phyloP scores from a whole-genome alignment of 208 protist species.

The Trypanosoma mega region DNA sequence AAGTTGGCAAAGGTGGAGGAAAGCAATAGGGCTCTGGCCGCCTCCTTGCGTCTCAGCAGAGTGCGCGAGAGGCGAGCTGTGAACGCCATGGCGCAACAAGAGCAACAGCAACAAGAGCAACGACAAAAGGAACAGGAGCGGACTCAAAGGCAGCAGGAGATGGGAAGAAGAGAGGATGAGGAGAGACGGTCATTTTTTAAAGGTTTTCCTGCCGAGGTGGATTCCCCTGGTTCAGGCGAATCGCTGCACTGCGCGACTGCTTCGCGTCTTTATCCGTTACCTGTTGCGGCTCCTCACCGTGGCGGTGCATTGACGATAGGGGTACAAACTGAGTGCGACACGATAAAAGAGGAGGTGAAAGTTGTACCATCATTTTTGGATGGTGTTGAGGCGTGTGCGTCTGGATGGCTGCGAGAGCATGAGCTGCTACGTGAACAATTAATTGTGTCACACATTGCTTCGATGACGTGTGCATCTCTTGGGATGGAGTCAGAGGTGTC shows the following conservation, averaged over 20 bases:
- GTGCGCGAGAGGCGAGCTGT: neutral
- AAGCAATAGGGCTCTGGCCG: neutral
- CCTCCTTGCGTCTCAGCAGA: neutral
- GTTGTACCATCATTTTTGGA: no score
- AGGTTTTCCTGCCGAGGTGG: no score
- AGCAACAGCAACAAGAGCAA: no score
- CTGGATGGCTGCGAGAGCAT: neutral
- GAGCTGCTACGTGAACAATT: neutral
- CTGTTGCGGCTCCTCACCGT: no score
- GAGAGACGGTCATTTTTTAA: no score
- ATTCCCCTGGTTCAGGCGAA: no score
- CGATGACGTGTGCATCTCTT: neutral
- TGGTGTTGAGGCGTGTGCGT: neutral
- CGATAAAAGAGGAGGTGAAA: neutral
- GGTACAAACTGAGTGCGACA: neutral
- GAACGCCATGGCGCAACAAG: neutral
- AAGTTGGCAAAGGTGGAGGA: neutral
- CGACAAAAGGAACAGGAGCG: neutral
- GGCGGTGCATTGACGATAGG: no score
- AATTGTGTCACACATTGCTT: neutral
- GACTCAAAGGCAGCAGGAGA: neutral
- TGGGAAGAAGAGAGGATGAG: neutral
- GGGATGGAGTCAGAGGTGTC: neutral
- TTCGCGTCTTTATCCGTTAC: no score
- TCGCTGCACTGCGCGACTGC: no score